These are phyloP conservation scores for Penicillium fuscoglaucum DNA, from an alignment of 2,329 filamentous ascomycete species.

Conservation along the genomic window DNA sequence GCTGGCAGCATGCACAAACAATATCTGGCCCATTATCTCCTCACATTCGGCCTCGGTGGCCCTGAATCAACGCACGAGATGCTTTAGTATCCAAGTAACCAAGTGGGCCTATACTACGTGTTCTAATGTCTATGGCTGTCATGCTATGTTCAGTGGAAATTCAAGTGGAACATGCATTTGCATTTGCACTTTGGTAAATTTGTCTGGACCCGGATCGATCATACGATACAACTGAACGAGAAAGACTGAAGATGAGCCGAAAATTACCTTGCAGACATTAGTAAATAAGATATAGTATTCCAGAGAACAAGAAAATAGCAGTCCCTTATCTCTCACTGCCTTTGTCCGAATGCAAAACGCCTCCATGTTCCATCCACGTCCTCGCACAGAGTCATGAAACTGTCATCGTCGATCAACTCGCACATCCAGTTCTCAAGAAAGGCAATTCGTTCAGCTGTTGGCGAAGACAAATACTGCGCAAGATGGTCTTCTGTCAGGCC, in stretches of 20 bases:
- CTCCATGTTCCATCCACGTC: constrained; percentile 45
- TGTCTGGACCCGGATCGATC: not conserved
- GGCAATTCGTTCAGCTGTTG: constrained; percentile 34
- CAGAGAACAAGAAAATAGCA: not conserved
- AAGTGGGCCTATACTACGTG: not conserved
- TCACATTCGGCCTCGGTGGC: no score
- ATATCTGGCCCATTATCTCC: no score
- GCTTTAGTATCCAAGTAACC: no score
- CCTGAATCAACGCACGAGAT: no score
- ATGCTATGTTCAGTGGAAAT: not conserved
- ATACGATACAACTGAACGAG: not conserved
- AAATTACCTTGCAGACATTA: not conserved
- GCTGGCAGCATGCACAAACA: no score
- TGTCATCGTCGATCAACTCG: constrained; percentile 42
- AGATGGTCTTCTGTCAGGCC: constrained; percentile 26
- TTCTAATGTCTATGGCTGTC: not conserved
- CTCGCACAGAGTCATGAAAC: constrained; percentile 42
- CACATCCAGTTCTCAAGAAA: constrained; percentile 45
- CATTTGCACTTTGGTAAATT: not conserved
- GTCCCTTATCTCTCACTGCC: constrained; percentile 3
- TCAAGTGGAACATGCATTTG: not conserved
- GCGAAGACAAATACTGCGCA: constrained; percentile 32
- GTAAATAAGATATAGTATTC: not conserved
- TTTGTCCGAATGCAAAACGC: constrained; percentile 41
- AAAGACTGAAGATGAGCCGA: not conserved